Conservation (phyloP, 371 early-diverging fungal species). For the Choanephora cucurbitarum region DNA sequence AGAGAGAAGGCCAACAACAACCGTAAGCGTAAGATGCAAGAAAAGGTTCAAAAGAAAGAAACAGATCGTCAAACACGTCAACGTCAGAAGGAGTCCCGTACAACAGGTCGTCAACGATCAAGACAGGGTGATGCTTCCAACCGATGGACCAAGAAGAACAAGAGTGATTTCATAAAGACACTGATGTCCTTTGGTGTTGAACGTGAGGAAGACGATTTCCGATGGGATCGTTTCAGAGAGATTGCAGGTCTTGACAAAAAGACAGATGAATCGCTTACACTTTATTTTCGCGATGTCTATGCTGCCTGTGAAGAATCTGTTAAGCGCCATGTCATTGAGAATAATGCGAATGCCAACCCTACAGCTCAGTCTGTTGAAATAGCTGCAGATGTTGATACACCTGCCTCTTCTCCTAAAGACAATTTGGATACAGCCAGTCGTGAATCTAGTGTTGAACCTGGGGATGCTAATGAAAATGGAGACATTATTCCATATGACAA, state of each 20-base stretch:
- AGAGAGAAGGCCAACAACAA: conserved; percentile 54
- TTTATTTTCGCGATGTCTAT: conserved; percentile 58
- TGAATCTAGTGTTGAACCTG: conserved; percentile 50
- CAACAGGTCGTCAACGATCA: conserved; percentile 44
- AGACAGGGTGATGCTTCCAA: conserved; percentile 49
- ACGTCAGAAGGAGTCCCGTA: conserved; percentile 51
- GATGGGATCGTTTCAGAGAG: conserved; percentile 76
- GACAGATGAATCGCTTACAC: conserved; percentile 70
- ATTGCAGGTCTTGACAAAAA: conserved; percentile 70
- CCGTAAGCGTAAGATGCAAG: conserved; percentile 43
- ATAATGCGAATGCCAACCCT: conserved; percentile 6
- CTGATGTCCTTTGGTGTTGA: conserved; percentile 74
- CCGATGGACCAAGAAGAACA: conserved; percentile 73
- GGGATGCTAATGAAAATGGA: conserved; percentile 47
- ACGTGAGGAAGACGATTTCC: conserved; percentile 34
- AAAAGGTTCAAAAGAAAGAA: conserved; percentile 50
- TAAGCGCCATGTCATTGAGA: conserved; percentile 35
- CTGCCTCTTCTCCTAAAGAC: conserved; percentile 25
- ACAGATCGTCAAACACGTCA: conserved; percentile 37
- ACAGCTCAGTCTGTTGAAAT: background rate
- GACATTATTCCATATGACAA: conserved; percentile 64
- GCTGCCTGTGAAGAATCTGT: conserved; percentile 65
- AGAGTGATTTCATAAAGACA: conserved; percentile 69
- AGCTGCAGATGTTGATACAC: conserved; percentile 15
- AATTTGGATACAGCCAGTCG: conserved; percentile 29